Conservation (phyloP, 2,329 filamentous ascomycete genomes). For the Colletotrichum spaethianum region DNA sequence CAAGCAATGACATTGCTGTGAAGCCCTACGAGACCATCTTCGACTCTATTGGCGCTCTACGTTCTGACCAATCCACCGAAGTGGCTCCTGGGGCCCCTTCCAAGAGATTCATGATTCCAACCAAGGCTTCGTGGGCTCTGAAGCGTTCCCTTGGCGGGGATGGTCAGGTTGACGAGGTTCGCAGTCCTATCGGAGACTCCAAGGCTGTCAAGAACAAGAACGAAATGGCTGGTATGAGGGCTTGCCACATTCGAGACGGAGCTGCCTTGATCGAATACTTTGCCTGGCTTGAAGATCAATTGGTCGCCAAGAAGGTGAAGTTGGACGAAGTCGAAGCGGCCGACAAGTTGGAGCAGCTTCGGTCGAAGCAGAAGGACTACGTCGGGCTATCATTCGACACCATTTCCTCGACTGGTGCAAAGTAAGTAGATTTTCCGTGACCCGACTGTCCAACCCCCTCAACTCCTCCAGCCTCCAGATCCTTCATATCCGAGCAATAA, state of each 20-base stretch:
- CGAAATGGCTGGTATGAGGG: constrained; percentile 92
- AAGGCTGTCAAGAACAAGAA: constrained; percentile 95
- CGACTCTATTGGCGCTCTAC: constrained; percentile 77
- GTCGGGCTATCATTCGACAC: constrained; percentile 95
- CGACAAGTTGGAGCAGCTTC: constrained; percentile 86
- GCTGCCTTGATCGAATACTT: constrained; percentile 94
- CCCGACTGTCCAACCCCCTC: neutral
- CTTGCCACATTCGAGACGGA: constrained; percentile 94
- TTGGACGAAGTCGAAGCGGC: constrained; percentile 94
- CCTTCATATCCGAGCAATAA: neutral
- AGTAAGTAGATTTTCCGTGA: constrained; percentile 58
- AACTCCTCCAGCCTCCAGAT: neutral
- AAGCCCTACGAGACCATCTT: constrained; percentile 90
- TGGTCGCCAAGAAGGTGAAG: constrained; percentile 78
- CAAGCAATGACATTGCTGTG: constrained; percentile 77
- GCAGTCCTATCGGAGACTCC: constrained; percentile 89
- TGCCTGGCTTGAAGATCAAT: constrained; percentile 94
- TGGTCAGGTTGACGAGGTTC: constrained; percentile 84
- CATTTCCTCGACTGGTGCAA: constrained; percentile 92
- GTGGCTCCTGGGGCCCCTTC: constrained; percentile 46
- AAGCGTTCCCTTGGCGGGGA: constrained; percentile 89
- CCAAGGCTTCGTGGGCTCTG: constrained; percentile 92
- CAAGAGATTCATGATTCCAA: constrained; percentile 88
- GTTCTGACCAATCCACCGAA: constrained; percentile 37
- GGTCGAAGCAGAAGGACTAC: constrained; percentile 79